Base-by-base conservation (phyloP, 345 rosid genomes). In the Salix brachista region DNA sequence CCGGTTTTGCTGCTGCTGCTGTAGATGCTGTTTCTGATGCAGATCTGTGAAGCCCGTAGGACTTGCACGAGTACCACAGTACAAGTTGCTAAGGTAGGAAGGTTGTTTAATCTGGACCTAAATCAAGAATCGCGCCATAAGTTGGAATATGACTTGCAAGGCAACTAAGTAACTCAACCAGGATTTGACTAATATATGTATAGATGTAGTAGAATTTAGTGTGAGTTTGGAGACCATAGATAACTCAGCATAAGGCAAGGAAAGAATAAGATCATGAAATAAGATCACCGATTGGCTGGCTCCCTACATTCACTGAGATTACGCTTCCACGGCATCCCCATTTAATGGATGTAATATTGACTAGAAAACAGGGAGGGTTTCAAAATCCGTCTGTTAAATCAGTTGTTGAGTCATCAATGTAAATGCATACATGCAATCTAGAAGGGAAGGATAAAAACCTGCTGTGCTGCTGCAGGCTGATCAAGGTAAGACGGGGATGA, bases 101-200 rank as follows among this genome's bases (percentile, higher is more conserved):
- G 88, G 85, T 28, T 76, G 75, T 78, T 81, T 88, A 83, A 84
- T 81, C 58, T 80, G 89, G 68, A 82, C 85, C 93, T 89, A 79
- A 58, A 73, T 70, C 75, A 72, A 74, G 30, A 32, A 77, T 12
- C 67, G 65, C 26, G 25, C 25, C 62, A 56, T 36, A 54, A 10
- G 41, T 52, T 30, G 62, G 39, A 11, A 78, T 13, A 28, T 23
- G 23, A 13, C 25, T 62, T 62, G 48, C 65, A 14, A 32, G 28
- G 26, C 70, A 48, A 71, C 52, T 50, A 23, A 52, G 37, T 36
- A 30, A 48, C 41, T 37, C 3, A 28, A 70, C n/a, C 8, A 36
- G 65, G 4, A 23, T 10, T 21, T 17, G 42, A 30, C 44, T 16
- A 72, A 56, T 1, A 58, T 30, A 34, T 69, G 52, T 21, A 6